Percentiles rank a stretch among this genome's conserved stretches.
Evolutionary conservation across 352 stramenopile genomes (phyloP).

Genomic region (Globisporangium takayamanum): DNA sequence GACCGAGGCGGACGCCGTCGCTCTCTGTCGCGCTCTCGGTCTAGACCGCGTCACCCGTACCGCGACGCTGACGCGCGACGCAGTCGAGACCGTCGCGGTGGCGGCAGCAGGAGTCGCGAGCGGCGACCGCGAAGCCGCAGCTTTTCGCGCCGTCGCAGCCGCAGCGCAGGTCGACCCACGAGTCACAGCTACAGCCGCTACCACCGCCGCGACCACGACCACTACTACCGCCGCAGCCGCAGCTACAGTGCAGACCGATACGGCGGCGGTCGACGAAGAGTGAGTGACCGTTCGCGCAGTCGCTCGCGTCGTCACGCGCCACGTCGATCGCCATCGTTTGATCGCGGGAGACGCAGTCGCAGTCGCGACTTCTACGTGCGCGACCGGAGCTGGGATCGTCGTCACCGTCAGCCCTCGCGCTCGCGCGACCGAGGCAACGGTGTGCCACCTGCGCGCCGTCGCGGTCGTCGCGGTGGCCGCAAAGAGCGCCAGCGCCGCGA

Average conservation of each 20-base stretch:
- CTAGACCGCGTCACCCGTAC: background rate
- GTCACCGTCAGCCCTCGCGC: slow-evolving; percentile 8
- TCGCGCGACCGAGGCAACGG: slow-evolving; percentile 8
- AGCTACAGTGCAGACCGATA: slow-evolving; percentile 5
- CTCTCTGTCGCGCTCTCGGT: background rate
- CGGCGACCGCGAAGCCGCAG: background rate
- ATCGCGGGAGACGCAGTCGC: slow-evolving; percentile 1
- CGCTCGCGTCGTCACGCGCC: slow-evolving; percentile 5
- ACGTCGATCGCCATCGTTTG: slow-evolving; percentile 7
- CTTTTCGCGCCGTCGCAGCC: slow-evolving; percentile 1
- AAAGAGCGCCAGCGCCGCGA: slow-evolving; percentile 3
- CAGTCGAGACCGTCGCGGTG: too few relatives aligned
- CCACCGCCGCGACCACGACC: background rate
- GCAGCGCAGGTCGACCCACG: background rate
- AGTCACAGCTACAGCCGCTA: background rate
- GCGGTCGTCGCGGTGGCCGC: slow-evolving; percentile 2
- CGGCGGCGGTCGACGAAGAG: slow-evolving; percentile 2
- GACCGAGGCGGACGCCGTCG: background rate
- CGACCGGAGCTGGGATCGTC: slow-evolving; percentile 3
- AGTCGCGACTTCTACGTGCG: slow-evolving; percentile 1
- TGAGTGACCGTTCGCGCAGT: slow-evolving; percentile 5
- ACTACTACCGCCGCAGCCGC: background rate
- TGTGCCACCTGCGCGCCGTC: background rate
- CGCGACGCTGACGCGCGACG: too few relatives aligned
- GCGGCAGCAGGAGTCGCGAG: too few relatives aligned